Percentiles rank a stretch among this genome's conserved stretches.
Conservation (phyloP, 2,329 filamentous ascomycete genomes). For the Xylaria sp. region DNA sequence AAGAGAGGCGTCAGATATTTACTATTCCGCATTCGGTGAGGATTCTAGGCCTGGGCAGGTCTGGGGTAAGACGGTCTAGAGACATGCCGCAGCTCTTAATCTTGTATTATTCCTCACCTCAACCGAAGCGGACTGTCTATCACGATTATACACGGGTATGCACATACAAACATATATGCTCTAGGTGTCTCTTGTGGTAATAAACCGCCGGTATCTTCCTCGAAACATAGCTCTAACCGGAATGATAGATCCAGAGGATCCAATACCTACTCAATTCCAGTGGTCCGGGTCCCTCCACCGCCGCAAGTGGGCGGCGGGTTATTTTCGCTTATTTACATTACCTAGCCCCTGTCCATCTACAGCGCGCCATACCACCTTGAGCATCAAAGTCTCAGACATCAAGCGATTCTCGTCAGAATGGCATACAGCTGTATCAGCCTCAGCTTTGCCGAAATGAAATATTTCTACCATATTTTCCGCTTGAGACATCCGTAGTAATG, state of each 20-base stretch:
- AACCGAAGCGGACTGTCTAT: too few relatives aligned
- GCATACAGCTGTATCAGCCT: slow-evolving; percentile 8
- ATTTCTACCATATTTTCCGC: too few relatives aligned
- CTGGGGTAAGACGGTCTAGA: slow-evolving; percentile 20
- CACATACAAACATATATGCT: too few relatives aligned
- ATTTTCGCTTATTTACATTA: too few relatives aligned
- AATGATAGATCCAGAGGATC: too few relatives aligned
- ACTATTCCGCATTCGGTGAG: neutral
- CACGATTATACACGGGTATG: too few relatives aligned
- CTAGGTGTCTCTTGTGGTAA: too few relatives aligned
- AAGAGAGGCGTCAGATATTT: too few relatives aligned
- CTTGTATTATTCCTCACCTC: neutral
- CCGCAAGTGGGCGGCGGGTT: neutral
- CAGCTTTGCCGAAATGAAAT: neutral
- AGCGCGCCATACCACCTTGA: neutral
- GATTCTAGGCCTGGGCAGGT: neutral
- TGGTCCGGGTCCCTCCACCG: neutral
- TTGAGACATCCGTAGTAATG: too few relatives aligned
- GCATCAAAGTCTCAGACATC: neutral
- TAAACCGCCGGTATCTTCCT: too few relatives aligned
- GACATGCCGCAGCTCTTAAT: slow-evolving; percentile 11
- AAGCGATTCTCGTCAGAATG: neutral
- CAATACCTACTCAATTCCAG: neutral
- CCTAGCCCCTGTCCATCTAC: neutral
- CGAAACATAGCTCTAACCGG: too few relatives aligned